These are phyloP conservation scores for Jamesozyma rosinii DNA, from an alignment of 805 yeast species.

Conservation along the genomic window DNA sequence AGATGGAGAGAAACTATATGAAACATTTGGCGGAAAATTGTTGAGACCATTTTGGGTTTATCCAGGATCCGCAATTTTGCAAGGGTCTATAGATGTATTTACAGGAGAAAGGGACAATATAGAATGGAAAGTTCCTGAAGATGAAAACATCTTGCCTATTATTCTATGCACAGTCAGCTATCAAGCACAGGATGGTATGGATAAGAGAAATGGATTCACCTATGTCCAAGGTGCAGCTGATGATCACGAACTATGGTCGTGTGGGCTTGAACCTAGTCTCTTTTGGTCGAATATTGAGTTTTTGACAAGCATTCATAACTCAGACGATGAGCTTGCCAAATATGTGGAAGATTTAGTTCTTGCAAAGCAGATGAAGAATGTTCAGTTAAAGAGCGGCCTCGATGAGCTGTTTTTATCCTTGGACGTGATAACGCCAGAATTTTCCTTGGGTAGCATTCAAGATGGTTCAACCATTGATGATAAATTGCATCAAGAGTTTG, in stretches of 20 bases:
- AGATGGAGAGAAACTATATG: constrained; percentile 26
- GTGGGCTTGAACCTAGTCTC: constrained; percentile 41
- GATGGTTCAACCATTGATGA: constrained; percentile 9
- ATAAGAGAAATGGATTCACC: constrained; percentile 37
- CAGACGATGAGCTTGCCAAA: constrained; percentile 28
- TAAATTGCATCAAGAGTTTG: constrained; percentile 6
- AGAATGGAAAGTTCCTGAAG: constrained; percentile 31
- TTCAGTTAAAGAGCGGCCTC: neutral
- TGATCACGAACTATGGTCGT: constrained; percentile 83
- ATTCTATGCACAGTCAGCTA: constrained; percentile 55
- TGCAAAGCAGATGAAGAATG: neutral
- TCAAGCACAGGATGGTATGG: constrained; percentile 50
- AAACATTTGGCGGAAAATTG: constrained; percentile 37
- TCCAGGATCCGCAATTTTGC: constrained; percentile 38
- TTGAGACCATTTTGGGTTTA: constrained; percentile 62
- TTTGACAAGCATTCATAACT: constrained; percentile 21
- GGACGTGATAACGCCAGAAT: constrained; percentile 15
- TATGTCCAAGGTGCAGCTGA: constrained; percentile 94
- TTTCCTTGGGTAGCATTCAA: constrained; percentile 17
- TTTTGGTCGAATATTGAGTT: constrained; percentile 44
- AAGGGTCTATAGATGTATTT: constrained; percentile 19
- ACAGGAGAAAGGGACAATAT: constrained; percentile 22
- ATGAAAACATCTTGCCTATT: constrained; percentile 35
- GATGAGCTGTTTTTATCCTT: constrained; percentile 10
- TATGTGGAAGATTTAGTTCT: constrained; percentile 6